Evolutionary conservation across 2,329 filamentous ascomycete genomes (phyloP), one percentile per base, ranked within the genome.

Genomic region (Amauroascus niger): DNA sequence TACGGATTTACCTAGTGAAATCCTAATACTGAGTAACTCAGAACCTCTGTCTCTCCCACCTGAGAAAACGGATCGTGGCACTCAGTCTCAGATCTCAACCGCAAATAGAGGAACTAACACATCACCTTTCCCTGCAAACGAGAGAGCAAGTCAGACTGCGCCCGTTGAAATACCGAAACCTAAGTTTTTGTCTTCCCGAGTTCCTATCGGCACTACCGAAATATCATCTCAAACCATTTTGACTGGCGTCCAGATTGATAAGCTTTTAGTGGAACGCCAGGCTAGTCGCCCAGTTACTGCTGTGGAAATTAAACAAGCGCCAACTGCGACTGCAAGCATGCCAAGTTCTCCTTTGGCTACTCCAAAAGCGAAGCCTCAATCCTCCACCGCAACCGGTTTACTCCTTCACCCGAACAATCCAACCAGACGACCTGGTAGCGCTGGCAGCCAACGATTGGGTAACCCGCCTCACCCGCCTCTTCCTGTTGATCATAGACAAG

Each of bases 181-280:
- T 18, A 33, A 41, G 44, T 1, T 4, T 18, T 26, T 14, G 14
- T 3, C 30, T 13, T 39, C 55, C 46, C 32, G 43, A n/a, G 40
- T 56, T 61, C 67, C 65, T 20, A 57, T 71, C 39, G 67, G 71
- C 52, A 84, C 77, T 57, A 72, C 76, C 18, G 88, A 95, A 62
- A 84, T 86, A 60, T 80, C 83, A 51, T 85, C 86, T 13, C 91
- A 96, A 70, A 96, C 90, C 22, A 77, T 84, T 37, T 75, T 96
- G 28, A 94, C 88, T n/a, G 80, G 87, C 0, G 80, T 86, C 48
- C 83, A 86, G 53, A 88, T 95, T 58, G 89, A 95, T 60, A 79
- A 81, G 53, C 76, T 95, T 63, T 71, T 94, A 53, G 78, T 79
- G 59, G 75, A 77, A 64, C 67, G 48, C 63, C 62, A 41, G 24